Conservation (phyloP, 306 rosid species). For the Glycine latifolia region DNA sequence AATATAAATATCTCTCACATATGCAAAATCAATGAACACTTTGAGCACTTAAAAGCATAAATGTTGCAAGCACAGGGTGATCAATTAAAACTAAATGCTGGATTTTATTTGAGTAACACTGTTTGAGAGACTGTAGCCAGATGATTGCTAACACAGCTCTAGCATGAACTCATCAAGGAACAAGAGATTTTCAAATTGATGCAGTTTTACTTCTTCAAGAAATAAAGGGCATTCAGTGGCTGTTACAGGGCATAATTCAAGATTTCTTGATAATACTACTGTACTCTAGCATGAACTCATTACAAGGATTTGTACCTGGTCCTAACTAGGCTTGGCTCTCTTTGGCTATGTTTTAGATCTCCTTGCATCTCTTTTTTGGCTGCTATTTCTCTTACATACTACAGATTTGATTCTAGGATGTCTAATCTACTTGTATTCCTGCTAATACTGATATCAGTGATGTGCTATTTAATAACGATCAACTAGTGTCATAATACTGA, state of each 20-base stretch:
- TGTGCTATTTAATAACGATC: slow-evolving; percentile 32
- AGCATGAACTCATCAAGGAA: slow-evolving; percentile 17
- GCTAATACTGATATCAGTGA: slow-evolving; percentile 24
- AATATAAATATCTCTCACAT: neutral
- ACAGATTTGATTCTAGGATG: neutral
- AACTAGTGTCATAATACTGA: slow-evolving; percentile 20
- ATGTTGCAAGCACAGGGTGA: neutral
- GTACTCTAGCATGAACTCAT: too few relatives aligned
- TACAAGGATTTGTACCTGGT: neutral
- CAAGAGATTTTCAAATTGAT: neutral
- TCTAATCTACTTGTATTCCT: slow-evolving; percentile 16
- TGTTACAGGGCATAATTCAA: slow-evolving; percentile 14
- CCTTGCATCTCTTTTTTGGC: neutral
- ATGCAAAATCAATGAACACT: neutral
- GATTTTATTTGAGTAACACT: neutral
- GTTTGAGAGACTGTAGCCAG: neutral
- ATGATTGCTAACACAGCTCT: neutral
- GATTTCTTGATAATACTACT: neutral
- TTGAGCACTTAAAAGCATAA: neutral
- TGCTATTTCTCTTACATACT: slow-evolving; percentile 5
- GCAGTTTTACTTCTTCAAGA: slow-evolving; percentile 3
- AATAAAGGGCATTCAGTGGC: neutral
- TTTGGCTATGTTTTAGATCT: neutral
- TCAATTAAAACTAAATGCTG: neutral
- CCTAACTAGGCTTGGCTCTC: slow-evolving; percentile 1